Conservation (phyloP, 2,329 filamentous ascomycete species). For the Botrytis cinerea region DNA sequence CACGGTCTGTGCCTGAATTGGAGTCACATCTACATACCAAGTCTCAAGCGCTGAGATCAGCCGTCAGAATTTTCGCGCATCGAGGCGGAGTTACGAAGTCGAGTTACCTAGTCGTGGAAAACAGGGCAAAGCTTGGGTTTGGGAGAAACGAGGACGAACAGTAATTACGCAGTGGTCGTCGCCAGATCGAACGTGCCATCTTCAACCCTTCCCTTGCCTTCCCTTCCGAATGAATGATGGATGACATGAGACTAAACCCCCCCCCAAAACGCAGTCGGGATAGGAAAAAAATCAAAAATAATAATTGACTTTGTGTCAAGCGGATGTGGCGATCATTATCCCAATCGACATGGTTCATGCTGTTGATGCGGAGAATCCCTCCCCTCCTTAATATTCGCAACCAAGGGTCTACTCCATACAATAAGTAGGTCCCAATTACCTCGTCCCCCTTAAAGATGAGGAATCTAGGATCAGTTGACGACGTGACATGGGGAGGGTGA, state of each 20-base stretch:
- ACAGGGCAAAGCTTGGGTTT: not conserved
- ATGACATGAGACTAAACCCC: not conserved
- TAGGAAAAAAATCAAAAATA: no score
- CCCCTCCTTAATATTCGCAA: not conserved
- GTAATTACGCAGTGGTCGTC: not conserved
- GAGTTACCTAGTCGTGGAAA: not conserved
- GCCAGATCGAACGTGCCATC: not conserved
- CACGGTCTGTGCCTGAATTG: not conserved
- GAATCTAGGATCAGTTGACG: not conserved
- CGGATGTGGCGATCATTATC: slow-evolving; percentile 8
- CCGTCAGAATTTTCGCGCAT: not conserved
- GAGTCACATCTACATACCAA: not conserved
- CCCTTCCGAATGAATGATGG: not conserved
- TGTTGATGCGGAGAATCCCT: slow-evolving; percentile 19
- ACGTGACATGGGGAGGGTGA: not conserved
- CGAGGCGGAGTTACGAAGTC: slow-evolving; percentile 10
- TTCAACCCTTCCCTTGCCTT: no score
- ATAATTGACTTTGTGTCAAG: not conserved
- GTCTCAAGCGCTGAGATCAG: slow-evolving; percentile 15
- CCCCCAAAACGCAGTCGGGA: not conserved
- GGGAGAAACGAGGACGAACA: slow-evolving; percentile 7
- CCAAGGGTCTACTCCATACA: slow-evolving; percentile 5
- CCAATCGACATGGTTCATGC: not conserved
- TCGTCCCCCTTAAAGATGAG: not conserved
- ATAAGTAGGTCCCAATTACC: not conserved